Evolutionary conservation across 306 rosid genomes (phyloP), one percentile per base, ranked within the genome.

Genomic region (Trifolium dubium): DNA sequence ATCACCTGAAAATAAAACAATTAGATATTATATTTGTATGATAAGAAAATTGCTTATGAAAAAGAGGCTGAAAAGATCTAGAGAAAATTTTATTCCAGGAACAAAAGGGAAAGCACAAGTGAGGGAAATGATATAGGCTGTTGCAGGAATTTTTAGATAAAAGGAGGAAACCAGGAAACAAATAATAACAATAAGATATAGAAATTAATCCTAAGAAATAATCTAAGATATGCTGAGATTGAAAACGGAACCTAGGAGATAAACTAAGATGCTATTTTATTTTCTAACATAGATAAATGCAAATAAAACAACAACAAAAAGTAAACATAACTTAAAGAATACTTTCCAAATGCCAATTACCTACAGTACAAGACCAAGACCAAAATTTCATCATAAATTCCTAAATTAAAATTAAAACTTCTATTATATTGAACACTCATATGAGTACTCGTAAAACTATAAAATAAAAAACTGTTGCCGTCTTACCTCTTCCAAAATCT

Each of bases 401-500:
- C 37, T 49, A 69, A n/a, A 64, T 66, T 32, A 35, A 40, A 76
- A 61, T 19, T 61, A 44, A n/a, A 55, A 37, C 43, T 71, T 70
- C 56, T 4, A 64, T 37, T 59, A 55, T 17, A 74, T n/a, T 31
- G 43, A 60, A 29, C 19, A 14, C 23, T 15, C 46, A 32, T 55
- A 23, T 8, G 6, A 69, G 44, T 67, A 66, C 71, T 67, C 19
- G 67, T 56, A 61, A 73, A 79, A 79, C 56, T 12, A 75, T 32
- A 74, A 73, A 76, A 66, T 28, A 67, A 68, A 54, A 54, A 31
- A 31, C 43, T 23, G 83, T 18, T 55, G 74, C 67, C 77, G 83
- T 80, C 82, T 80, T 77, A 95, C 99, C 99, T 92, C 97, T 87
- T 95, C 99, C 88, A 95, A 82, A 83, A 92, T 90, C 90, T 73